Evolutionary conservation across 2,329 filamentous ascomycete species (phyloP), one percentile per base, ranked within the genome.

Genomic region (Aspergillus uvarum): DNA sequence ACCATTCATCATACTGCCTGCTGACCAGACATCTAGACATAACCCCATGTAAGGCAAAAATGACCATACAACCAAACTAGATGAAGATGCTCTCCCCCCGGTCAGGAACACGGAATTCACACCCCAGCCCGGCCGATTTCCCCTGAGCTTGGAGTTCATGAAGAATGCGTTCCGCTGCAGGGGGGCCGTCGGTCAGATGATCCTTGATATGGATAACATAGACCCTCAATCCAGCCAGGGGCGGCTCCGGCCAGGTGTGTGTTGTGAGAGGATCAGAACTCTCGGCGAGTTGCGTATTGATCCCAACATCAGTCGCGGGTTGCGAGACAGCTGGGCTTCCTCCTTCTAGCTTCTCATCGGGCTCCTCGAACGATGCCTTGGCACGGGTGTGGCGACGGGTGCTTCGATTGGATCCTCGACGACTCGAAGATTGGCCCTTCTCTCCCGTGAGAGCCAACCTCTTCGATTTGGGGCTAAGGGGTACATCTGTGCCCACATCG

Each of bases 131-230:
- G 8, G 79, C 83, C 12, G 85, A 84, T 56, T 81, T 77, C 61
- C 93, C 91, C 60, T 91, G 82, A 26, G 86, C 85, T 19, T 77
- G 72, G 53, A 98, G 76, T 73, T 97, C 86, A 61, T 80, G 71
- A 22, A 95, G 68, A 38, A 98, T 96, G 2, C 77, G 82, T 3
- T 91, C 86, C 38, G 81, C 84, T 2, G 83, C 86, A 51, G 79
- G 74, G 26, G 85, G 85, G 0, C 87, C 91, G 71, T 96, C 92
- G 8, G 82, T 80, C 58, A 97, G 79, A 22, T 85, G 89, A 65
- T 98, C 94, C 74, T 99, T 99, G 70, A 98, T 85, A 72, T 99
- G 95, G 42, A 98, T 98, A 58, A 98, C 86, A 53, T 97, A 87
- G 1, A 99, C 81, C 63, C 87, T 89, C 29, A 98, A 73, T 0